Evolutionary conservation across 1,139 yeast genomes (phyloP).

Genomic region (Meyerozyma athensensis): DNA sequence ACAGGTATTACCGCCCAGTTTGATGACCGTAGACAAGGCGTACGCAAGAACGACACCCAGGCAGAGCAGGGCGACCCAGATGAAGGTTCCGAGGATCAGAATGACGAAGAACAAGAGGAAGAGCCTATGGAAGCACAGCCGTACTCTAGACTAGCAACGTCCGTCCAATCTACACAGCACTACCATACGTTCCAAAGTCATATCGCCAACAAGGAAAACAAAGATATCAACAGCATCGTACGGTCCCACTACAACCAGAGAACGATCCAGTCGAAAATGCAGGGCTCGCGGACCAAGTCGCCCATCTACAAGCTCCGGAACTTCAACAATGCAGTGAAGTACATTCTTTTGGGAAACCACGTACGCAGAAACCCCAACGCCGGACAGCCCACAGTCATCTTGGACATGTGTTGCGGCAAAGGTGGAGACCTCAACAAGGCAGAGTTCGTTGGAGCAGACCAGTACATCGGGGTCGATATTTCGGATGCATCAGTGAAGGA

Average conservation of each 20-base stretch:
- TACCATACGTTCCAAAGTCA: slow-evolving; percentile 42
- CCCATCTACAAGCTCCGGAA: slow-evolving; percentile 83
- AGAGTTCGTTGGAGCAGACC: slow-evolving; percentile 66
- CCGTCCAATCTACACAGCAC: slow-evolving; percentile 12
- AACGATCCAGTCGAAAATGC: slow-evolving; percentile 62
- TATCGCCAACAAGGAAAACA: slow-evolving; percentile 29
- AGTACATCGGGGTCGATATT: slow-evolving; percentile 86
- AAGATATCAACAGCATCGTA: slow-evolving; percentile 56
- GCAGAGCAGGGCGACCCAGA: slow-evolving; percentile 6
- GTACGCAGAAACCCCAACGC: slow-evolving; percentile 44
- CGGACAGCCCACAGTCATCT: slow-evolving; percentile 37
- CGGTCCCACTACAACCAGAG: slow-evolving; percentile 82
- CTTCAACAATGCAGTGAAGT: slow-evolving; percentile 89
- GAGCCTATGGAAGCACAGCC: slow-evolving; percentile 20
- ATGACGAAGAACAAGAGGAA: slow-evolving; percentile 6
- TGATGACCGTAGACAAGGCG: slow-evolving; percentile 5
- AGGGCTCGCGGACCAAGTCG: slow-evolving; percentile 62
- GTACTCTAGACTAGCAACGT: slow-evolving; percentile 25
- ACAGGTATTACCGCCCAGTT: background rate
- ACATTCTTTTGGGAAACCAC: slow-evolving; percentile 72
- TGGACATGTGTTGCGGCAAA: slow-evolving; percentile 95
- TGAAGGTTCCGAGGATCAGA: slow-evolving; percentile 11
- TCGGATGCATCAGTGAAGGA: slow-evolving; percentile 85
- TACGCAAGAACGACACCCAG: slow-evolving; percentile 2
- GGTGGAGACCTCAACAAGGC: slow-evolving; percentile 96